Conservation (phyloP, 2,329 filamentous ascomycete genomes). For the Colletotrichum brevisporum region DNA sequence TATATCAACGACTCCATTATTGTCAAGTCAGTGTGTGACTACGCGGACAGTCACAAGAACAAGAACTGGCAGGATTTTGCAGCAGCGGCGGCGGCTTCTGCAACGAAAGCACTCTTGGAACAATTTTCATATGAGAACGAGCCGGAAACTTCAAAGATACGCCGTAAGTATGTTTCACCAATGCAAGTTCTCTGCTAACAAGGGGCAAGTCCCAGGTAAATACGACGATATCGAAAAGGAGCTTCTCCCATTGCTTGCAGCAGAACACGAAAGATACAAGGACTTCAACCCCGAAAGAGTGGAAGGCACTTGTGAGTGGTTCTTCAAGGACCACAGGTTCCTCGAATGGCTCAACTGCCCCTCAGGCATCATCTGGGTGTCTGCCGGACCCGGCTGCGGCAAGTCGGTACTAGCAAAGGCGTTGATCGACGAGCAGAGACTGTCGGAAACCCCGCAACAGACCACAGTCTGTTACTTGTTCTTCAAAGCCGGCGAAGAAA, state of each 20-base stretch:
- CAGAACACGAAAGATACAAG: constrained; percentile 47
- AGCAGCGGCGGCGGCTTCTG: constrained; percentile 52
- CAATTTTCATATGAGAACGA: constrained; percentile 48
- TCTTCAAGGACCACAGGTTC: constrained; percentile 47
- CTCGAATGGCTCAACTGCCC: constrained; percentile 44
- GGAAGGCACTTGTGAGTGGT: constrained; percentile 52
- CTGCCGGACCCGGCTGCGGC: constrained; percentile 51
- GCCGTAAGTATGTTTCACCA: constrained; percentile 51
- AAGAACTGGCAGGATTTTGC: constrained; percentile 54
- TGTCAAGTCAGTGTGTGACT: constrained; percentile 56
- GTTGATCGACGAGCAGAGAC: constrained; percentile 47
- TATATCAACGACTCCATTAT: constrained; percentile 51
- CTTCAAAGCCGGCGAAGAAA: constrained; percentile 12
- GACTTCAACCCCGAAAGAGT: constrained; percentile 47
- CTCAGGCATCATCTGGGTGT: constrained; percentile 49
- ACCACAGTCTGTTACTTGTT: constrained; percentile 40
- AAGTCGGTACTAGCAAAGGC: constrained; percentile 50
- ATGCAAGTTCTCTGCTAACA: constrained; percentile 44
- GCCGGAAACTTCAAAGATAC: constrained; percentile 51
- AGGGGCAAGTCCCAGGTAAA: neutral
- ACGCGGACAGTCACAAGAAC: constrained; percentile 56
- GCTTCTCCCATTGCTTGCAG: constrained; percentile 43
- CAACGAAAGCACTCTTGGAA: constrained; percentile 46
- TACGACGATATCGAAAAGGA: constrained; percentile 36
- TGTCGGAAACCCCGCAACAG: constrained; percentile 42